Percentiles rank a stretch among this genome's conserved stretches.
phyloP scores from a whole-genome alignment of 768 basidiomycete genomes.

The Pleurotus cornucopiae region DNA sequence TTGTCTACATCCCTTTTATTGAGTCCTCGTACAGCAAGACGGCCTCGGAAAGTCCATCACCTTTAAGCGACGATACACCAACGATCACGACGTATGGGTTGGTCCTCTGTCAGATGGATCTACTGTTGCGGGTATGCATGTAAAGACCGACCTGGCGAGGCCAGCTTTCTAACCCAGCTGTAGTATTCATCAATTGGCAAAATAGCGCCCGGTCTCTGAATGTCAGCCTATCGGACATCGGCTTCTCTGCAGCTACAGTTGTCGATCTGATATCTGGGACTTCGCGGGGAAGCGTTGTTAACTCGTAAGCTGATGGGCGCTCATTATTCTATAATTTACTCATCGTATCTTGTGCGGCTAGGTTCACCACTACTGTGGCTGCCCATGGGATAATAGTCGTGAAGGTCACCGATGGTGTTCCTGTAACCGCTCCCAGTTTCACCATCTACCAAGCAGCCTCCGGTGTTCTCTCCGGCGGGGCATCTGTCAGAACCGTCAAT shows the following conservation, averaged over 20 bases:
- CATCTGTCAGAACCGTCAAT: slow-evolving; percentile 30
- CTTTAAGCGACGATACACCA: slow-evolving; percentile 44
- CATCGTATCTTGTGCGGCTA: slow-evolving; percentile 22
- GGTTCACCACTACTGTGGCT: slow-evolving; percentile 30
- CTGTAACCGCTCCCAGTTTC: slow-evolving; percentile 22
- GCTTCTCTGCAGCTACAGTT: slow-evolving; percentile 34
- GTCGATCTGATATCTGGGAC: slow-evolving; percentile 35
- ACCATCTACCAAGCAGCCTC: slow-evolving; percentile 31
- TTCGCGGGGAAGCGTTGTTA: slow-evolving; percentile 30
- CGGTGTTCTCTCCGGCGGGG: slow-evolving; percentile 33
- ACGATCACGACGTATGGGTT: slow-evolving; percentile 46
- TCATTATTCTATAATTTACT: not conserved
- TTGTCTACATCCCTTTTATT: not conserved
- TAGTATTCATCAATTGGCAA: slow-evolving; percentile 46
- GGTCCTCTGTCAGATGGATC: slow-evolving; percentile 45
- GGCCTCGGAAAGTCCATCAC: slow-evolving; percentile 37
- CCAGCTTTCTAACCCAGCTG: not conserved
- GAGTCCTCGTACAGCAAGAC: slow-evolving; percentile 34
- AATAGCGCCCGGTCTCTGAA: slow-evolving; percentile 32
- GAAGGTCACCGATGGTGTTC: slow-evolving; percentile 28
- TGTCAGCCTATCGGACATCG: slow-evolving; percentile 38
- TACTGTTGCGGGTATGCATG: slow-evolving; percentile 34
- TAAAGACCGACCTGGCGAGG: not conserved
- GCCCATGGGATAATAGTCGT: slow-evolving; percentile 32
- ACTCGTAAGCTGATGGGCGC: slow-evolving; percentile 24